Conservation (phyloP, 306 rosid species). For the Citrullus colocynthis region DNA sequence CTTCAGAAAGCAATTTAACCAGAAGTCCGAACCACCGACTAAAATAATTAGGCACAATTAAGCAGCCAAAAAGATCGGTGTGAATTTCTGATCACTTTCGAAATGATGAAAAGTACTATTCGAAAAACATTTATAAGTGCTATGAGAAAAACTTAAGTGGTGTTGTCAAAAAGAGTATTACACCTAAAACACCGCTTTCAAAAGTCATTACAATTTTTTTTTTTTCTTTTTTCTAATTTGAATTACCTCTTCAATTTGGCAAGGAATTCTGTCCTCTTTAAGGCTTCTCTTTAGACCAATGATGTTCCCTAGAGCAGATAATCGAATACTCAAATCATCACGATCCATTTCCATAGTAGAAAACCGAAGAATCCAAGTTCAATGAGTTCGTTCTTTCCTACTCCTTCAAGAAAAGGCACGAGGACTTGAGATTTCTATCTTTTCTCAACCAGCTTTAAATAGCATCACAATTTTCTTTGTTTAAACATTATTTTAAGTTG, state of each 20-base stretch:
- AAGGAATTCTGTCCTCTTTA: constrained; percentile 40
- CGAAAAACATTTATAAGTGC: not conserved
- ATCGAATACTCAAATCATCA: constrained; percentile 25
- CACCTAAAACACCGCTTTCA: not conserved
- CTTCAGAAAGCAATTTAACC: not conserved
- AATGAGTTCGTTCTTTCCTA: not conserved
- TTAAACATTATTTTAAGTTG: not conserved
- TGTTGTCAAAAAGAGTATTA: not conserved
- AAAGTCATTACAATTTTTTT: not conserved
- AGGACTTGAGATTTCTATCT: not conserved
- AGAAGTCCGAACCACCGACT: not conserved
- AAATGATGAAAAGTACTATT: not conserved
- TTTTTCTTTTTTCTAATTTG: not conserved
- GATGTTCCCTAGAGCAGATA: constrained; percentile 19
- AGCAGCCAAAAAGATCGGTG: not conserved
- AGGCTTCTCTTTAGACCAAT: constrained; percentile 4
- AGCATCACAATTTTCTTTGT: not conserved
- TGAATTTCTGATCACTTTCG: not conserved
- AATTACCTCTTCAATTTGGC: constrained; percentile 52
- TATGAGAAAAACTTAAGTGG: not conserved
- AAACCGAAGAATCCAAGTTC: not conserved
- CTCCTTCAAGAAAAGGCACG: not conserved
- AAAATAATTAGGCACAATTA: not conserved
- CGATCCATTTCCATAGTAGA: constrained; percentile 16
- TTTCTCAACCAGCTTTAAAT: not conserved